Conservation (phyloP, 2,329 filamentous ascomycete species). For the Fusarium verrucosum region DNA sequence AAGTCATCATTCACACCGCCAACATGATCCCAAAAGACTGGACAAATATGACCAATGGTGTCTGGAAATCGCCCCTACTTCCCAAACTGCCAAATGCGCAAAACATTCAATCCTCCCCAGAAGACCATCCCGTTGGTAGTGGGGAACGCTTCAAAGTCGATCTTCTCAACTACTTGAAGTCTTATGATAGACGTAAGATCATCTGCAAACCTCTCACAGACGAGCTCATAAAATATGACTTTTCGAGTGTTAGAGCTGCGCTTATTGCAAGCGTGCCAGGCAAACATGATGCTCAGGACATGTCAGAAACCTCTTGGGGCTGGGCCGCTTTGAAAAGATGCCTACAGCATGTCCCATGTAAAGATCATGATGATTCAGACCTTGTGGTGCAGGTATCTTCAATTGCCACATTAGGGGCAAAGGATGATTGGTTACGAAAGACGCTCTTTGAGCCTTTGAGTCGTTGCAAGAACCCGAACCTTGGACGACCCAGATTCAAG, state of each 20-base stretch:
- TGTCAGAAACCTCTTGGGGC: slow-evolving; percentile 72
- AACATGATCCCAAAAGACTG: slow-evolving; percentile 92
- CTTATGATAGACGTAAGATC: slow-evolving; percentile 69
- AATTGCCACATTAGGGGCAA: slow-evolving; percentile 78
- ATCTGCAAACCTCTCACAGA: slow-evolving; percentile 65
- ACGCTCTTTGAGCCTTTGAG: slow-evolving; percentile 66
- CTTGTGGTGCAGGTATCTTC: slow-evolving; percentile 78
- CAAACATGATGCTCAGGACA: slow-evolving; percentile 62
- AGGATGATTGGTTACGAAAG: slow-evolving; percentile 75
- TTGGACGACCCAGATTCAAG: slow-evolving; percentile 62
- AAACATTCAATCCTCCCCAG: background rate
- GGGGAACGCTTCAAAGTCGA: slow-evolving; percentile 80
- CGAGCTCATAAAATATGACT: slow-evolving; percentile 72
- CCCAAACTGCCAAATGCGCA: slow-evolving; percentile 53
- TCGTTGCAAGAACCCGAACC: slow-evolving; percentile 41
- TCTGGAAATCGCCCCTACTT: slow-evolving; percentile 80
- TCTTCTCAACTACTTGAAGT: slow-evolving; percentile 74
- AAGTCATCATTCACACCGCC: slow-evolving; percentile 86
- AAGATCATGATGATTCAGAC: slow-evolving; percentile 51
- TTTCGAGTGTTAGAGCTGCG: slow-evolving; percentile 72
- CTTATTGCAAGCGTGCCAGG: slow-evolving; percentile 84
- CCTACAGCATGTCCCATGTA: slow-evolving; percentile 63
- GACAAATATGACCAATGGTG: slow-evolving; percentile 86
- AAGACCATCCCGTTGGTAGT: slow-evolving; percentile 56
- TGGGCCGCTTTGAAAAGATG: slow-evolving; percentile 74